These are phyloP conservation scores for Vigna mungo DNA, from an alignment of 306 rosid genomes.

Conservation along the genomic window DNA sequence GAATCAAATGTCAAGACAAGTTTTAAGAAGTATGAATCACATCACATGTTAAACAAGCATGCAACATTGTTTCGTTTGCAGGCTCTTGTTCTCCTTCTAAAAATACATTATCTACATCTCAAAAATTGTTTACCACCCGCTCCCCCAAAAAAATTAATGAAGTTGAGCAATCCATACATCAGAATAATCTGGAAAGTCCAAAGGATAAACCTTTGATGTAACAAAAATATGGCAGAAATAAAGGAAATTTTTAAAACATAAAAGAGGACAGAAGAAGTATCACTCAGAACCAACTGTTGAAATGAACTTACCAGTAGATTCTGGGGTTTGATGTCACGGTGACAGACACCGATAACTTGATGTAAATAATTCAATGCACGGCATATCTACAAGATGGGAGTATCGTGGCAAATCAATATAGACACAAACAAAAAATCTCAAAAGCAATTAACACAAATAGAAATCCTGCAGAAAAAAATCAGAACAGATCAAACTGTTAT, in stretches of 20 bases:
- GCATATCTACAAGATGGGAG: constrained; percentile 74
- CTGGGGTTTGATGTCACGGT: constrained; percentile 97
- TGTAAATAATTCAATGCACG: constrained; percentile 88
- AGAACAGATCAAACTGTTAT: neutral
- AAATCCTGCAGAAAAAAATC: constrained; percentile 2
- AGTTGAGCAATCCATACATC: too few relatives aligned
- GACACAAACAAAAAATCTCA: neutral
- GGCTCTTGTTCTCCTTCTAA: neutral
- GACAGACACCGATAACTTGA: constrained; percentile 85
- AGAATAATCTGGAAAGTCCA: too few relatives aligned
- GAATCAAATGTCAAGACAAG: constrained; percentile 19
- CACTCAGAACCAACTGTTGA: too few relatives aligned
- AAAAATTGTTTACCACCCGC: neutral
- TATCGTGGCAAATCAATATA: constrained; percentile 20
- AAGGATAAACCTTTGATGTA: too few relatives aligned
- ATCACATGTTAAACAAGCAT: neutral
- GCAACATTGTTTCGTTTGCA: neutral
- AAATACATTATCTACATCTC: too few relatives aligned
- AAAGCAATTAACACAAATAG: neutral
- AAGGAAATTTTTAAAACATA: neutral
- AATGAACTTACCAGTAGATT: constrained; percentile 77
- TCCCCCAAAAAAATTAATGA: too few relatives aligned
- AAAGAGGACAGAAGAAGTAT: neutral
- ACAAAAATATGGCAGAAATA: too few relatives aligned
- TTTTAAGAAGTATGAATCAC: neutral